A percentile compares a stretch with the other conserved stretches of the same genome.
Conservation (phyloP, 805 yeast genomes). For the Pichia cabralensis region DNA sequence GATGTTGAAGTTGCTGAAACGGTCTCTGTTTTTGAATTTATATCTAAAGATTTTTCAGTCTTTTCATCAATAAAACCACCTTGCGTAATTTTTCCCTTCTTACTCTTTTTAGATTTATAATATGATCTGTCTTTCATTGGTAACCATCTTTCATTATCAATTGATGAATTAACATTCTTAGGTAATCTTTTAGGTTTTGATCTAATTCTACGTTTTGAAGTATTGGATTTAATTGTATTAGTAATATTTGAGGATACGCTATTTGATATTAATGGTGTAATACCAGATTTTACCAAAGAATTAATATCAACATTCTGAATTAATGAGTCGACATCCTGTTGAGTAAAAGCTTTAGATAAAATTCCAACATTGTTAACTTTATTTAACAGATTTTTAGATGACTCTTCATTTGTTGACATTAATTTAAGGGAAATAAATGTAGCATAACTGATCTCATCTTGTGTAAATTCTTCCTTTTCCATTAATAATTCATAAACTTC, state of each 20-base stretch:
- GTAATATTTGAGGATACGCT: constrained; percentile 4
- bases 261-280: constrained; percentile 18
- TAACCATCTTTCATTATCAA: constrained; percentile 82
- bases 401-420: constrained; percentile 25
- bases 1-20: background rate
- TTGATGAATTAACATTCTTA: constrained; percentile 18
- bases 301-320: constrained; percentile 25
- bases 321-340: constrained; percentile 20
- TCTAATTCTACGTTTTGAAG: constrained; percentile 16
- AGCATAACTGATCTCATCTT: constrained; percentile 20
- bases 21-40: no score
- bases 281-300: constrained; percentile 20
- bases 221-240: constrained; percentile 9
- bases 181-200: constrained; percentile 22
- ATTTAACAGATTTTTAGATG: constrained; percentile 25
- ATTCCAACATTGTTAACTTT: no score
- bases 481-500: constrained; percentile 18
- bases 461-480: constrained; percentile 2
- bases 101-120: constrained; percentile 70
- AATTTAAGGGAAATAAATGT: constrained; percentile 29
- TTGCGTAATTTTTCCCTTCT: constrained; percentile 47
- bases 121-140: constrained; percentile 79
- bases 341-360: no score
- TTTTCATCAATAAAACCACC: constrained; percentile 47
- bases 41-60: constrained; percentile 29